A percentile compares a stretch with the other conserved stretches of the same genome.
These are phyloP conservation scores for Aspergillus pseudotamarii DNA, from an alignment of 2,329 filamentous ascomycete genomes.

Conservation along the genomic window DNA sequence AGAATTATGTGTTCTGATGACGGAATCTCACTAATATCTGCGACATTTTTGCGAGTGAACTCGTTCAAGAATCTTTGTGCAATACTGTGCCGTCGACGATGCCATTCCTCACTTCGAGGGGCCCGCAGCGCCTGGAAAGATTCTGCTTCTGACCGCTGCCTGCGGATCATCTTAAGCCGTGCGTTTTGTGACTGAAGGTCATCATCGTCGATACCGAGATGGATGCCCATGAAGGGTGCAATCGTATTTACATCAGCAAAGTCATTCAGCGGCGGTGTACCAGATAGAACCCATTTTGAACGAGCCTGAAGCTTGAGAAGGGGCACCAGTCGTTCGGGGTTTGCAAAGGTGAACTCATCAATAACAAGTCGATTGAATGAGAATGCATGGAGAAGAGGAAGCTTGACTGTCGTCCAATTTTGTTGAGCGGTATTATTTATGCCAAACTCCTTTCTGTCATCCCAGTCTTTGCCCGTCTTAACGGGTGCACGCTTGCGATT, in stretches of 20 bases:
- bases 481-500: slow-evolving; percentile 13
- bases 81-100: slow-evolving; percentile 52
- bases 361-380: slow-evolving; percentile 62
- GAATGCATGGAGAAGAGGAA: slow-evolving; percentile 61
- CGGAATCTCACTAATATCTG: slow-evolving; percentile 49
- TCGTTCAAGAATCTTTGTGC: slow-evolving; percentile 59
- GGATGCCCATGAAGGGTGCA: slow-evolving; percentile 57
- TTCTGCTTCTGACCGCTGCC: slow-evolving; percentile 50
- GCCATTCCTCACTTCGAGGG: slow-evolving; percentile 54
- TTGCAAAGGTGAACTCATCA: slow-evolving; percentile 66
- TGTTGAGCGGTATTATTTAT: slow-evolving; percentile 17
- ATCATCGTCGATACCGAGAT: slow-evolving; percentile 58
- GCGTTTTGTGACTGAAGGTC: slow-evolving; percentile 47
- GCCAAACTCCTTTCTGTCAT: slow-evolving; percentile 29
- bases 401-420: slow-evolving; percentile 29
- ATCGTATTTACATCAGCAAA: slow-evolving; percentile 64
- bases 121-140: slow-evolving; percentile 58
- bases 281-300: slow-evolving; percentile 65
- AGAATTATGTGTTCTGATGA: slow-evolving; percentile 49
- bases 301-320: slow-evolving; percentile 52
- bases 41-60: slow-evolving; percentile 54
- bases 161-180: slow-evolving; percentile 42
- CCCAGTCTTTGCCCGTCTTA: slow-evolving; percentile 9
- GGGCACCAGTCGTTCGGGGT: slow-evolving; percentile 44
- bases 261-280: slow-evolving; percentile 61